phyloP scores from a whole-genome alignment of 768 basidiomycete species.

The Rhizopogon vinicolor region DNA sequence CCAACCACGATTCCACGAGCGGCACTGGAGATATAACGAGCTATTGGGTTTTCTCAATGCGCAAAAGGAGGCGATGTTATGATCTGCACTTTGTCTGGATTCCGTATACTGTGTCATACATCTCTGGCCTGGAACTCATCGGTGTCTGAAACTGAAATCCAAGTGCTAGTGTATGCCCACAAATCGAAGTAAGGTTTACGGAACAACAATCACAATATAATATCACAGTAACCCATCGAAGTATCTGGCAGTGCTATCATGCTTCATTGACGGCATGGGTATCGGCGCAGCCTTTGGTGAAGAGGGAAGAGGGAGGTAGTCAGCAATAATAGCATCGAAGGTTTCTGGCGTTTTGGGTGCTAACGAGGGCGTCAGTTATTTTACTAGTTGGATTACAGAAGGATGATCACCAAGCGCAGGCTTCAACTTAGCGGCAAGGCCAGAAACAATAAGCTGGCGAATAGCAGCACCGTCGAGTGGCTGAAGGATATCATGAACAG shows the following conservation, averaged over 20 bases:
- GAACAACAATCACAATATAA: neutral
- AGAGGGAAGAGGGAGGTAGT: conserved; percentile 52
- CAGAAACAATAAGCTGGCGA: conserved; percentile 58
- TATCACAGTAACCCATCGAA: conserved; percentile 37
- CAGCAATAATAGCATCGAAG: conserved; percentile 72
- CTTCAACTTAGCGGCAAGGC: conserved; percentile 53
- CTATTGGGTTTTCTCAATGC: neutral
- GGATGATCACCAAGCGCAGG: conserved; percentile 38
- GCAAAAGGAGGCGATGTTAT: neutral
- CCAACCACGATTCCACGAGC: neutral
- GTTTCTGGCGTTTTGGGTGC: conserved; percentile 39
- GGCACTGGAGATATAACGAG: neutral
- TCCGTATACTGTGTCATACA: neutral
- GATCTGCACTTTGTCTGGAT: neutral
- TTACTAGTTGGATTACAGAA: neutral
- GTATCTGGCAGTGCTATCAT: conserved; percentile 28
- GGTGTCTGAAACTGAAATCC: neutral
- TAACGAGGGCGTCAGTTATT: conserved; percentile 17
- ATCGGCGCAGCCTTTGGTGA: conserved; percentile 3
- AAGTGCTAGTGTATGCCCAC: neutral
- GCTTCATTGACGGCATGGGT: conserved; percentile 3
- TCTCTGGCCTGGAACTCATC: neutral
- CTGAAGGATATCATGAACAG: conserved; percentile 14
- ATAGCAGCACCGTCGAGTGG: conserved; percentile 62
- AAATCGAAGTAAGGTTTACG: neutral